Percentiles rank a stretch among this genome's conserved stretches.
phyloP scores from a whole-genome alignment of 345 rosid genomes.

The Barbarea vulgaris region DNA sequence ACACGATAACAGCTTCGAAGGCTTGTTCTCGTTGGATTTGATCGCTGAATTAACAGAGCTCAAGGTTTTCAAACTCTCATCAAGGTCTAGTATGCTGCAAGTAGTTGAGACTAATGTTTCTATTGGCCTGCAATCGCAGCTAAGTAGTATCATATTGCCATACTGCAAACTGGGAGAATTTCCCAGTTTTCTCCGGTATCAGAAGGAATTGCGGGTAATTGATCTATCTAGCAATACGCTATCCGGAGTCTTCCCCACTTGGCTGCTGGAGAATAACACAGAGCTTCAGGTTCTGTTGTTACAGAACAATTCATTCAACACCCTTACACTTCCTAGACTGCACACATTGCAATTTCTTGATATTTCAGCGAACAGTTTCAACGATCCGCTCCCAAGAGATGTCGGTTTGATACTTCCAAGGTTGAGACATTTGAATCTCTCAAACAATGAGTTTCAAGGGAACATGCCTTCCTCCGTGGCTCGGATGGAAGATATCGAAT shows the following conservation, averaged over 20 bases:
- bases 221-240: constrained; percentile 28
- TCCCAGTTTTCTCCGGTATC: constrained; percentile 12
- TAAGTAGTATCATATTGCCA: constrained; percentile 6
- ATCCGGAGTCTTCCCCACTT: constrained; percentile 25
- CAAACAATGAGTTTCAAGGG: constrained; percentile 35
- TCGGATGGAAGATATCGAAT: constrained; percentile 15
- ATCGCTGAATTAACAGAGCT: constrained; percentile 15
- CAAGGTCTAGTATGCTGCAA: constrained; percentile 11
- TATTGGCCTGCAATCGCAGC: constrained; percentile 3
- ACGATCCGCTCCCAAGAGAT: neutral
- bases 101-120: neutral
- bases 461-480: constrained; percentile 26
- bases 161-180: constrained; percentile 12
- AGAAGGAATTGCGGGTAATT: constrained; percentile 5
- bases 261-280: constrained; percentile 34
- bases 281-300: constrained; percentile 19
- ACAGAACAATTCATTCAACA: constrained; percentile 20
- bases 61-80: constrained; percentile 28
- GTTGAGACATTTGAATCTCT: constrained; percentile 24
- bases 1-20: constrained; percentile 20
- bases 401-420: constrained; percentile 18
- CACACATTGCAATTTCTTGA: constrained; percentile 12
- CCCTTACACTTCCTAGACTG: constrained; percentile 5
- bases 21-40: constrained; percentile 12
- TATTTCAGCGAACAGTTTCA: constrained; percentile 18